Conservation (phyloP, 2,329 filamentous ascomycete species). For the Podosphaera leucotricha region DNA sequence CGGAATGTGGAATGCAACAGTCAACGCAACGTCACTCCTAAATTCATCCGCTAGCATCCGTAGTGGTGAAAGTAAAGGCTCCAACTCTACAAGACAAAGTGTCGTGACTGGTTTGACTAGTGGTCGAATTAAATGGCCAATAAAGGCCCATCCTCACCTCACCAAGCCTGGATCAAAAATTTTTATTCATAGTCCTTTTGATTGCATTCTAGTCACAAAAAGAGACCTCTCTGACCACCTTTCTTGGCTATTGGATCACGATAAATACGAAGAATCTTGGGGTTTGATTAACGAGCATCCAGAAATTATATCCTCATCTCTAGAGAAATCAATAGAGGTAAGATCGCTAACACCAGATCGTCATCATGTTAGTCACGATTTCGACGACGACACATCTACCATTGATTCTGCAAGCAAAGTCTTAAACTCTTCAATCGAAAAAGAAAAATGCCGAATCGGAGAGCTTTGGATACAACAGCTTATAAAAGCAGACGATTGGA, state of each 20-base stretch:
- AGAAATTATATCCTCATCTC: constrained; percentile 31
- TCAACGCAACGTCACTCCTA: constrained; percentile 71
- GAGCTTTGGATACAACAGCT: constrained; percentile 86
- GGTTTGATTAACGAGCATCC: constrained; percentile 72
- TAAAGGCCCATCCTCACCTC: constrained; percentile 12
- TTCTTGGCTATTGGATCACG: constrained; percentile 60
- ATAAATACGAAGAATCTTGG: constrained; percentile 71
- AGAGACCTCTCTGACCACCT: constrained; percentile 71
- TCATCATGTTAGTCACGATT: constrained; percentile 26
- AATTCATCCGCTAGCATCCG: constrained; percentile 61
- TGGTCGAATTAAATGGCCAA: not conserved
- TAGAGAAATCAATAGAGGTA: constrained; percentile 20
- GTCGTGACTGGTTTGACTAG: constrained; percentile 14
- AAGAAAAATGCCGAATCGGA: constrained; percentile 74
- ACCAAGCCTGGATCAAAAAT: constrained; percentile 43
- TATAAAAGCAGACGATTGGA: constrained; percentile 52
- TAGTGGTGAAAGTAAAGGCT: constrained; percentile 31
- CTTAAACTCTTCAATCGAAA: constrained; percentile 45
- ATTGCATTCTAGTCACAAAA: constrained; percentile 81
- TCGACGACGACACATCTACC: constrained; percentile 45
- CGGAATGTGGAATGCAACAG: constrained; percentile 75
- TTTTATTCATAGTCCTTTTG: constrained; percentile 89
- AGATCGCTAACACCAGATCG: constrained; percentile 20
- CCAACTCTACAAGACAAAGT: constrained; percentile 26
- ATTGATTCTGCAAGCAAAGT: constrained; percentile 34